A percentile compares a stretch with the other conserved stretches of the same genome.
Evolutionary conservation across 371 early-diverging fungal genomes (phyloP).

Genomic region (Syncephalastrum monosporum): DNA sequence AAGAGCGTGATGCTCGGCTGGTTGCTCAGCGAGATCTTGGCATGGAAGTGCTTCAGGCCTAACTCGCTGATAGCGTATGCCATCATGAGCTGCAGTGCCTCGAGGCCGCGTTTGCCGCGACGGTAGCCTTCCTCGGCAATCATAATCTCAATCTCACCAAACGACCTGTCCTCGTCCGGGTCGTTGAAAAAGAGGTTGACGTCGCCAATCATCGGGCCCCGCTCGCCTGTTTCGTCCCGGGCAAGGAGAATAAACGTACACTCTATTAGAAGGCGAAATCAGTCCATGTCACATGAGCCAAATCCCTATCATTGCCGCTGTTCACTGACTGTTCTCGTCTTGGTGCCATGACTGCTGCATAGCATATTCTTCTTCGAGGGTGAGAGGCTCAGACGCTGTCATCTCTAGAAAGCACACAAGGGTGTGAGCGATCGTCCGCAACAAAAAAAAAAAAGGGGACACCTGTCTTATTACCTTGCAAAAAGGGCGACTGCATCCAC

Average conservation of each 20-base stretch:
- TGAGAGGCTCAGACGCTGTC: slow-evolving; percentile 93
- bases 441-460: neutral
- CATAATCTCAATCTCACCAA: slow-evolving; percentile 93
- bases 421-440: neutral
- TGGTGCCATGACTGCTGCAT: slow-evolving; percentile 91
- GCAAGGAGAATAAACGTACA: slow-evolving; percentile 72
- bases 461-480: slow-evolving; percentile 55
- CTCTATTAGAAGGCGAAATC: slow-evolving; percentile 31
- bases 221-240: slow-evolving; percentile 9
- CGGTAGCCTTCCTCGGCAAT: slow-evolving; percentile 77
- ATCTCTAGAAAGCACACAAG: slow-evolving; percentile 57
- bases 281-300: neutral
- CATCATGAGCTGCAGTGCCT: slow-evolving; percentile 82
- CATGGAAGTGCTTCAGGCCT: slow-evolving; percentile 63
- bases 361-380: slow-evolving; percentile 88
- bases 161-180: slow-evolving; percentile 60
- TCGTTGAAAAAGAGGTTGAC: slow-evolving; percentile 92
- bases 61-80: slow-evolving; percentile 64
- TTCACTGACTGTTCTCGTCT: slow-evolving; percentile 67
- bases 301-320: too few relatives aligned
- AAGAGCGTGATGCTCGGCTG: slow-evolving; percentile 73
- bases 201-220: slow-evolving; percentile 86
- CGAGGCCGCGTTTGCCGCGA: slow-evolving; percentile 68
- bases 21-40: slow-evolving; percentile 81
- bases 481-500: slow-evolving; percentile 92